phyloP scores from a whole-genome alignment of 441 rosid species.

The Gossypium trilobum region DNA sequence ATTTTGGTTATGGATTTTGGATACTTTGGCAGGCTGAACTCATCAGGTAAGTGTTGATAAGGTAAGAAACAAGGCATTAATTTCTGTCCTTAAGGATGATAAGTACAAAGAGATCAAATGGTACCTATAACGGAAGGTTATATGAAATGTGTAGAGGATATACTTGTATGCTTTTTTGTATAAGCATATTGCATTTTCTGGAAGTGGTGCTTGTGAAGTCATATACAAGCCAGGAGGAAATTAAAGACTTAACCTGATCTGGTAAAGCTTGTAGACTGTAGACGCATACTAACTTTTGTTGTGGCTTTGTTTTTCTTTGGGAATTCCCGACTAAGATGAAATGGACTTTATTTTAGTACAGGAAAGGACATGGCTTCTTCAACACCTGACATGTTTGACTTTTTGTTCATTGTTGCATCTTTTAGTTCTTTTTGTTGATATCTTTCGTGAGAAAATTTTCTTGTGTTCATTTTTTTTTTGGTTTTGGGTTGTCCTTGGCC shows the following conservation, averaged over 20 bases:
- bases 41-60: constrained; percentile 20
- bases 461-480: constrained; percentile 4
- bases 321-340: constrained; percentile 11
- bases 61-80: constrained; percentile 17
- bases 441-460: constrained; percentile 8
- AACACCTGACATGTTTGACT: constrained; percentile 1
- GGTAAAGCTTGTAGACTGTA: constrained; percentile 11
- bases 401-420: neutral
- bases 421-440: constrained; percentile 16
- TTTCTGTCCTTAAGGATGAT: constrained; percentile 7
- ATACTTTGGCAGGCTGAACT: constrained; percentile 18
- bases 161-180: constrained; percentile 4
- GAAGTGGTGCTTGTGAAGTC: constrained; percentile 13
- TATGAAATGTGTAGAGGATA: constrained; percentile 12
- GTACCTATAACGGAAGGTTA: constrained; percentile 17
- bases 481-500: constrained; percentile 12
- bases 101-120: constrained; percentile 13
- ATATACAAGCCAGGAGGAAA: constrained; percentile 7
- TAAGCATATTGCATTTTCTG: constrained; percentile 1
- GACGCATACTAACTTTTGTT: constrained; percentile 1
- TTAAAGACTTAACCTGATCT: constrained; percentile 11
- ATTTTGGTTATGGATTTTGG: constrained; percentile 22
- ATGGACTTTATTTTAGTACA: neutral
- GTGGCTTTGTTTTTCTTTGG: constrained; percentile 8
- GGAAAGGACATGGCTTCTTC: neutral